Percentiles rank a stretch among this genome's conserved stretches.
phyloP scores from a whole-genome alignment of 2,329 filamentous ascomycete genomes.

The Nemania serpens region DNA sequence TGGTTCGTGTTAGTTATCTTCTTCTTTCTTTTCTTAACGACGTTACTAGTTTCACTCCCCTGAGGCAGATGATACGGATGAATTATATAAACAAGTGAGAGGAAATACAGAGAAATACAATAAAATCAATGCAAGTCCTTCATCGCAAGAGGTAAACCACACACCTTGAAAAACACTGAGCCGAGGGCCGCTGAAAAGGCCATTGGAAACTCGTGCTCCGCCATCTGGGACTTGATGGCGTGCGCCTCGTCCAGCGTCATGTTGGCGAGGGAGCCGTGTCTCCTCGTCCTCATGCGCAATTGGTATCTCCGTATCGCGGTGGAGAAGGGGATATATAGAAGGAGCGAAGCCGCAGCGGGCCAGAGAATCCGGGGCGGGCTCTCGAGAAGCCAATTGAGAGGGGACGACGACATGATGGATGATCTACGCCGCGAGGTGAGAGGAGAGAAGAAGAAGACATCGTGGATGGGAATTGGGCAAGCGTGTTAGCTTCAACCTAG shows the following conservation, averaged over 20 bases:
- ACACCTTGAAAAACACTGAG: conserved; percentile 24
- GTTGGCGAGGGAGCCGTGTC: not conserved
- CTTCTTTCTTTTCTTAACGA: no score
- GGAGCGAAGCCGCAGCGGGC: not conserved
- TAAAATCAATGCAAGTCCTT: no score
- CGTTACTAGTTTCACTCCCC: no score
- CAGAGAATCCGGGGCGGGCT: not conserved
- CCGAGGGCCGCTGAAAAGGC: conserved; percentile 16
- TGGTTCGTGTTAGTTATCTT: not conserved
- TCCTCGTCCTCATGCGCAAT: not conserved
- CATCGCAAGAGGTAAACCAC: not conserved
- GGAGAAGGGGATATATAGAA: not conserved
- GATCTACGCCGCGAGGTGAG: no score
- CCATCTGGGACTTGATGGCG: conserved; percentile 18
- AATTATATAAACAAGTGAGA: no score
- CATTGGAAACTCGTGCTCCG: conserved; percentile 19
- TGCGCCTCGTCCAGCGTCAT: conserved; percentile 29
- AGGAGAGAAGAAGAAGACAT: no score
- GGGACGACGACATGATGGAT: not conserved
- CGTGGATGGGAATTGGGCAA: no score
- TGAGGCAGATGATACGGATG: no score
- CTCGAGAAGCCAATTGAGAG: not conserved
- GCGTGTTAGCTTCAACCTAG: no score
- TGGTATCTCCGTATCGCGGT: not conserved
- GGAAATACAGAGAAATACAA: no score